A percentile compares a stretch with the other conserved stretches of the same genome.
Evolutionary conservation across 768 basidiomycete genomes (phyloP).

Genomic region (Rhizopogon rudus): DNA sequence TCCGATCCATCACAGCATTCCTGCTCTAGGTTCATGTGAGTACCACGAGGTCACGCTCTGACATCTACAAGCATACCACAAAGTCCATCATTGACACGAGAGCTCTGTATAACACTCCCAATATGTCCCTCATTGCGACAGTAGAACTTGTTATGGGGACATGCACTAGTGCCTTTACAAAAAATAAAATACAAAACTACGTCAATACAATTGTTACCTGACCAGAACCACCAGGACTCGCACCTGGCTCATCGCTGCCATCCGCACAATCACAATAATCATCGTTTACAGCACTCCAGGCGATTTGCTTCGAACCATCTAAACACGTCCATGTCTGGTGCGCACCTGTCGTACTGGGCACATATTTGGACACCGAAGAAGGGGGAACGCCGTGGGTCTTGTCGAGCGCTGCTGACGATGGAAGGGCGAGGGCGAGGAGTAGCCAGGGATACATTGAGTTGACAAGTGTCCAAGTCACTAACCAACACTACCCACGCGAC

Average conservation of each 20-base stretch:
- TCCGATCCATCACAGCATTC: constrained; percentile 97
- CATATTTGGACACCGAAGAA: constrained; percentile 50
- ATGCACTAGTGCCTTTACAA: constrained; percentile 75
- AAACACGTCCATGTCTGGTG: constrained; percentile 65
- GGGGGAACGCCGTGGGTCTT: constrained; percentile 59
- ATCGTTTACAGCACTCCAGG: constrained; percentile 83
- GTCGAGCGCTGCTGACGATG: constrained; percentile 35
- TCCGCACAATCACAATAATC: constrained; percentile 94
- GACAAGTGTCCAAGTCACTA: neutral
- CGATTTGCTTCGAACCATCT: constrained; percentile 73
- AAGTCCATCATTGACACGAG: constrained; percentile 87
- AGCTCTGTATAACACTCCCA: constrained; percentile 70
- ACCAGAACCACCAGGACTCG: constrained; percentile 7
- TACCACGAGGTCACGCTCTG: neutral
- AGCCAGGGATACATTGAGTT: constrained; percentile 46
- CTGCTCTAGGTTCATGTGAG: constrained; percentile 49
- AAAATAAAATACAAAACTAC: constrained; percentile 3
- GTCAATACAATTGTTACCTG: constrained; percentile 6
- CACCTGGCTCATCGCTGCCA: constrained; percentile 94
- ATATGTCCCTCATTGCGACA: constrained; percentile 88
- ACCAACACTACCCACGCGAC: neutral
- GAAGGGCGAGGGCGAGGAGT: constrained; percentile 33
- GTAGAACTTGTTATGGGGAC: constrained; percentile 70
- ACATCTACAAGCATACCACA: constrained; percentile 61
- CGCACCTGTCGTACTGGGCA: constrained; percentile 38